Conservation (phyloP, 1,284 basidiomycete genomes). For the Omphalotus olearius region DNA sequence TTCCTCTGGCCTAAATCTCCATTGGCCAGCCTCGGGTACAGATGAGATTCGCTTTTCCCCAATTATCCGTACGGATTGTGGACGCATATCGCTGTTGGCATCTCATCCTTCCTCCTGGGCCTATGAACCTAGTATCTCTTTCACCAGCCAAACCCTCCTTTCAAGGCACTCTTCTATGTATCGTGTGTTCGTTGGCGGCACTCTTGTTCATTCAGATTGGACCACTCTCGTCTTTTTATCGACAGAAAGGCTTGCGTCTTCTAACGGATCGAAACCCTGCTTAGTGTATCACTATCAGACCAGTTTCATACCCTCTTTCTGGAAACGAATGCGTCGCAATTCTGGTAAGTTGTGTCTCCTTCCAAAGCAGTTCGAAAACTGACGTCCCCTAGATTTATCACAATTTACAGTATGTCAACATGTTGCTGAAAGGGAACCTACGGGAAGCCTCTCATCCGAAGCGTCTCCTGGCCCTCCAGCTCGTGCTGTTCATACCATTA, state of each 20-base stretch:
- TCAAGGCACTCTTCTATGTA: slow-evolving; percentile 4
- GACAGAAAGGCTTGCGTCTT: neutral
- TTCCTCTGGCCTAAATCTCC: neutral
- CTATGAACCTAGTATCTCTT: neutral
- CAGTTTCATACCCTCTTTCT: slow-evolving; percentile 1
- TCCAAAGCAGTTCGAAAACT: neutral
- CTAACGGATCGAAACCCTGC: neutral
- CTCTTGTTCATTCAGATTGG: slow-evolving; percentile 5
- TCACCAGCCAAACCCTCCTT: neutral
- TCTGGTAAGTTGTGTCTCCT: neutral
- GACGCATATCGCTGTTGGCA: neutral
- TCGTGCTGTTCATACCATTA: neutral
- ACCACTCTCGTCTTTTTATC: neutral
- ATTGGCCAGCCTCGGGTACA: neutral
- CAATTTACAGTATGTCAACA: neutral
- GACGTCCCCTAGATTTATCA: neutral
- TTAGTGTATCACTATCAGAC: neutral
- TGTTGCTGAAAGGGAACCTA: neutral
- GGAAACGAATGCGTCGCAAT: neutral
- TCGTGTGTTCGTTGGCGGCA: neutral
- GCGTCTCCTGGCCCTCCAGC: neutral
- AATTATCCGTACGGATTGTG: neutral
- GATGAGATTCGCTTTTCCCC: neutral
- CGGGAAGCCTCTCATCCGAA: neutral
- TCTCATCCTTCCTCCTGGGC: neutral